phyloP scores from a whole-genome alignment of 2,329 filamentous ascomycete species.

The Pyrenophora teres region DNA sequence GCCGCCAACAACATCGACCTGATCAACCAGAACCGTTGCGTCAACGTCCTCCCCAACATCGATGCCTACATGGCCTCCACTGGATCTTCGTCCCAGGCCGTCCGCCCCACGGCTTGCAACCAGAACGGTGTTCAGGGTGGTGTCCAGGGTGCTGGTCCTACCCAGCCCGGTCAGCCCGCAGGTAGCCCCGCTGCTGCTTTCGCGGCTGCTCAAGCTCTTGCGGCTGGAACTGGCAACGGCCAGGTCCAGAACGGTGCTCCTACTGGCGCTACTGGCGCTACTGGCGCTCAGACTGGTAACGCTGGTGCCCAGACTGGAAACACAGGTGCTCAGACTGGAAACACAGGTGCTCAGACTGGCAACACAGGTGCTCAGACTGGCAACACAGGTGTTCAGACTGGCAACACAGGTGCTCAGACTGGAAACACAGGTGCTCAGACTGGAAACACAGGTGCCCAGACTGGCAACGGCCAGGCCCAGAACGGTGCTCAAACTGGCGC shows the following conservation, averaged over 20 bases:
- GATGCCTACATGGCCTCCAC: conserved; percentile 45
- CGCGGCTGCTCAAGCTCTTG: conserved; percentile 33
- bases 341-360: no score
- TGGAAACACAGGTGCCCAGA: conserved; percentile 24
- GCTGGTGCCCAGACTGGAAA: neutral
- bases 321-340: no score
- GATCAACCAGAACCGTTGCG: conserved; percentile 47
- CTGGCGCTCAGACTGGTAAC: neutral
- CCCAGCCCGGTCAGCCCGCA: conserved; percentile 35
- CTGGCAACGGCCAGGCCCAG: conserved; percentile 36
- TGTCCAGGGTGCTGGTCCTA: conserved; percentile 38
- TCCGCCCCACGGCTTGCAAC: conserved; percentile 40
- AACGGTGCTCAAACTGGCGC: conserved; percentile 17
- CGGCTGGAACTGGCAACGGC: conserved; percentile 37
- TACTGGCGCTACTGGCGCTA: conserved; percentile 11
- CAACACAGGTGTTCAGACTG: neutral
- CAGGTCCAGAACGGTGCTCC: conserved; percentile 26
- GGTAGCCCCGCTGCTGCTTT: conserved; percentile 41
- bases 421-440: conserved; percentile 7
- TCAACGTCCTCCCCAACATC: conserved; percentile 45
- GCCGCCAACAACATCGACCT: conserved; percentile 41
- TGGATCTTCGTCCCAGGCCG: conserved; percentile 34
- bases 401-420: neutral
- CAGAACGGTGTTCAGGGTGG: conserved; percentile 43
- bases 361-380: no score